These are phyloP conservation scores for Chaetomium fimeti DNA, from an alignment of 495 filamentous ascomycete species.

Conservation along the genomic window DNA sequence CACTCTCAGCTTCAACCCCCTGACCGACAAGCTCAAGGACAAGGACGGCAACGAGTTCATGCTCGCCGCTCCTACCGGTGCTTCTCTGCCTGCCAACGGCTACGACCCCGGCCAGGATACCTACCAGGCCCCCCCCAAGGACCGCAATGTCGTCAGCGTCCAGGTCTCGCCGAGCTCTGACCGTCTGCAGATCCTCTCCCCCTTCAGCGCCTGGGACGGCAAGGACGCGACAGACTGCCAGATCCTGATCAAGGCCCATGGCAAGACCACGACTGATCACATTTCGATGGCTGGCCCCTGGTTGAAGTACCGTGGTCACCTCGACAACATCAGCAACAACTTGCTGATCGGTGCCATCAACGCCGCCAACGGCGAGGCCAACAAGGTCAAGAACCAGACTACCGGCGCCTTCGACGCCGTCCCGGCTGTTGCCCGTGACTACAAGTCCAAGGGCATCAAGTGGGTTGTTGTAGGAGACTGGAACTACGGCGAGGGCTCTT, in stretches of 20 bases:
- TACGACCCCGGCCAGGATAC: constrained; percentile 94
- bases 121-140: constrained; percentile 90
- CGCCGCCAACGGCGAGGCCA: constrained; percentile 91
- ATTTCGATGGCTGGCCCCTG: constrained; percentile 99
- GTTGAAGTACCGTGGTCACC: constrained; percentile 99
- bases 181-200: constrained; percentile 86
- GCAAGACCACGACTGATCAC: constrained; percentile 99
- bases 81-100: constrained; percentile 74
- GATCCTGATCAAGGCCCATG: constrained; percentile 95
- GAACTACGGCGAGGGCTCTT: constrained; percentile 98
- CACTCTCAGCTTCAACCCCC: constrained; percentile 91
- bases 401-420: constrained; percentile 83
- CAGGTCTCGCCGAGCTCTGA: constrained; percentile 86
- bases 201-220: constrained; percentile 88
- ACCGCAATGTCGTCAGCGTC: constrained; percentile 70
- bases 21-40: constrained; percentile 91
- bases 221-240: constrained; percentile 87
- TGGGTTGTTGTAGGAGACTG: constrained; percentile 99
- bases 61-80: constrained; percentile 75
- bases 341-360: constrained; percentile 99
- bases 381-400: constrained; percentile 93
- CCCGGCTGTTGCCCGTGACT: constrained; percentile 92
- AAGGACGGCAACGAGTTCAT: constrained; percentile 96
- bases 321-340: constrained; percentile 99
- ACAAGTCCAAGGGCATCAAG: constrained; percentile 92